Conservation (phyloP, 2,329 filamentous ascomycete species). For the Talaromyces albobiverticillius region DNA sequence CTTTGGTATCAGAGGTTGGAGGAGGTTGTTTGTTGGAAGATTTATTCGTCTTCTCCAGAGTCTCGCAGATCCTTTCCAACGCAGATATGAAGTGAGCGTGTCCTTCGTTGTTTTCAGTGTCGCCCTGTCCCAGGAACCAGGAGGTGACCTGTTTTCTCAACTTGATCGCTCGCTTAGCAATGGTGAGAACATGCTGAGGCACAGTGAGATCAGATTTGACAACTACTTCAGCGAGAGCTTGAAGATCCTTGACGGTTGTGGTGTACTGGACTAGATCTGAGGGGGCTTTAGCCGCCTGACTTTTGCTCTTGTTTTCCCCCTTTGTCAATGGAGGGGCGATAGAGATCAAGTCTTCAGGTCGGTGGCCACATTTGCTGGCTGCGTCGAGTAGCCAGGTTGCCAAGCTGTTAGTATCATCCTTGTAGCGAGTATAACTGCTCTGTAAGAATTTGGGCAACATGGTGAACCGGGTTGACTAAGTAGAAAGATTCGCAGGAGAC, state of each 20-base stretch:
- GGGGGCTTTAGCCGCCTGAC: slow-evolving; percentile 4
- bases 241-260: slow-evolving; percentile 23
- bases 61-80: slow-evolving; percentile 25
- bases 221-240: slow-evolving; percentile 23
- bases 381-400: slow-evolving; percentile 28
- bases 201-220: slow-evolving; percentile 22
- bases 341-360: slow-evolving; percentile 14
- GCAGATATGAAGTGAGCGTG: slow-evolving; percentile 27
- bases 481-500: no score
- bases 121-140: slow-evolving; percentile 25
- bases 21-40: slow-evolving; percentile 17
- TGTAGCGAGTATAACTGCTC: slow-evolving; percentile 27
- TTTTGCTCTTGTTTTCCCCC: slow-evolving; percentile 14
- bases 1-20: slow-evolving; percentile 9
- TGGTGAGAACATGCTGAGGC: slow-evolving; percentile 20
- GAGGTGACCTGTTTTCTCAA: slow-evolving; percentile 27
- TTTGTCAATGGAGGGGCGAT: slow-evolving; percentile 12
- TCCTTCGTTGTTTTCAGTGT: slow-evolving; percentile 19
- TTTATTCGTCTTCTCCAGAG: slow-evolving; percentile 21
- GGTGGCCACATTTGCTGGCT: slow-evolving; percentile 25
- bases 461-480: no score
- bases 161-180: slow-evolving; percentile 26
- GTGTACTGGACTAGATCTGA: slow-evolving; percentile 20
- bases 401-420: slow-evolving; percentile 26
- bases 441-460: slow-evolving; percentile 27